These are phyloP conservation scores for Alternaria incomplexa DNA, from an alignment of 2,329 filamentous ascomycete genomes.

Conservation along the genomic window DNA sequence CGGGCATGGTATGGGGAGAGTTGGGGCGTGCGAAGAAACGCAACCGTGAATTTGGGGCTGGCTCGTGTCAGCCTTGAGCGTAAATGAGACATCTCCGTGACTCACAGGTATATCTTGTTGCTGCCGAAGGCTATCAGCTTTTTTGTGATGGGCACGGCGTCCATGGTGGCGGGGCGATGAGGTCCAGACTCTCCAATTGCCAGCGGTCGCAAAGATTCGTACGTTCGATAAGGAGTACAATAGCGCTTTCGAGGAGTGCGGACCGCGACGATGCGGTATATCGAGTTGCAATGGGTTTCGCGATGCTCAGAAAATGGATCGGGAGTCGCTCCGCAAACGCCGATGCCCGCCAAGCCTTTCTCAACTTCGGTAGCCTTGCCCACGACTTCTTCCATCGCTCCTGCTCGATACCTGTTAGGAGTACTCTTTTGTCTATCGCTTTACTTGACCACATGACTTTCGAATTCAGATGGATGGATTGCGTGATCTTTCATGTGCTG, in stretches of 20 bases:
- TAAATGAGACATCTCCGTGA: background rate
- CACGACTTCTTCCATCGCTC: background rate
- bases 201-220: background rate
- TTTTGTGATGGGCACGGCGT: slow-evolving; percentile 39
- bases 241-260: background rate
- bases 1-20: slow-evolving; percentile 81
- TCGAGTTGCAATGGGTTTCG: slow-evolving; percentile 1
- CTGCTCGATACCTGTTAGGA: background rate
- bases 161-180: slow-evolving; percentile 23
- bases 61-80: slow-evolving; percentile 8
- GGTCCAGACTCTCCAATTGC: background rate
- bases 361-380: background rate
- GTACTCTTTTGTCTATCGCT: background rate
- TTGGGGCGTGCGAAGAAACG: slow-evolving; percentile 74
- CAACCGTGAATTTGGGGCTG: slow-evolving; percentile 82
- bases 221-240: background rate
- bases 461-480: background rate
- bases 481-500: background rate
- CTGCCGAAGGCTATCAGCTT: slow-evolving; percentile 47
- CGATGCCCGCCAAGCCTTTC: slow-evolving; percentile 1
- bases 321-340: slow-evolving; percentile 16
- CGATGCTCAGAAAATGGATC: slow-evolving; percentile 25
- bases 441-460: background rate
- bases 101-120: slow-evolving; percentile 58
- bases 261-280: slow-evolving; percentile 4